These are phyloP conservation scores for Clarkia xantiana DNA, from an alignment of 345 rosid species.

Conservation along the genomic window DNA sequence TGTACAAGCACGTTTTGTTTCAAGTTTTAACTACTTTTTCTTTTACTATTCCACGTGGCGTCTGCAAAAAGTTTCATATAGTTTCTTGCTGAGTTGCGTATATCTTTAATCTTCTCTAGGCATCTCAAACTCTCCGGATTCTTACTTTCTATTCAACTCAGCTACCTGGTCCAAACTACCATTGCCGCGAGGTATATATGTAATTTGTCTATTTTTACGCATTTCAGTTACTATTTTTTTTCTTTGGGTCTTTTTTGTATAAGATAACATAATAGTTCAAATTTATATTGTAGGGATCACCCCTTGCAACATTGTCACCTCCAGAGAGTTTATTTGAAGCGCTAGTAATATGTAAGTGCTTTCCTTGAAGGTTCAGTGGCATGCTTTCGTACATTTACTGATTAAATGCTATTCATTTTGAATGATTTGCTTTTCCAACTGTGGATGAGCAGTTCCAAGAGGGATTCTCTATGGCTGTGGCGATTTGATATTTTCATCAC, in stretches of 20 bases:
- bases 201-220: not conserved
- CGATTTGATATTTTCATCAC: constrained; percentile 87
- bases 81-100: constrained; percentile 5
- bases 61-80: not conserved
- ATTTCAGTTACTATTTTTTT: not conserved
- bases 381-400: not conserved
- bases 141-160: constrained; percentile 75
- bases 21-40: no score
- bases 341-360: constrained; percentile 40
- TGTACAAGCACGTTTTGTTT: no score
- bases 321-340: constrained; percentile 49
- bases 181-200: constrained; percentile 55
- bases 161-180: constrained; percentile 84
- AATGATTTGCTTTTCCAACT: not conserved
- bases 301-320: constrained; percentile 48
- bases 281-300: constrained; percentile 39
- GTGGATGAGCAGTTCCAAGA: constrained; percentile 45
- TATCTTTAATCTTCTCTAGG: constrained; percentile 24
- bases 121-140: constrained; percentile 53
- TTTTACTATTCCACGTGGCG: no score
- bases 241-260: not conserved
- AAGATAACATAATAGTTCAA: not conserved
- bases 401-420: not conserved
- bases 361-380: not conserved
- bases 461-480: constrained; percentile 72